Conservation (phyloP, 2,329 filamentous ascomycete species). For the Neodidymelliopsis sp. region DNA sequence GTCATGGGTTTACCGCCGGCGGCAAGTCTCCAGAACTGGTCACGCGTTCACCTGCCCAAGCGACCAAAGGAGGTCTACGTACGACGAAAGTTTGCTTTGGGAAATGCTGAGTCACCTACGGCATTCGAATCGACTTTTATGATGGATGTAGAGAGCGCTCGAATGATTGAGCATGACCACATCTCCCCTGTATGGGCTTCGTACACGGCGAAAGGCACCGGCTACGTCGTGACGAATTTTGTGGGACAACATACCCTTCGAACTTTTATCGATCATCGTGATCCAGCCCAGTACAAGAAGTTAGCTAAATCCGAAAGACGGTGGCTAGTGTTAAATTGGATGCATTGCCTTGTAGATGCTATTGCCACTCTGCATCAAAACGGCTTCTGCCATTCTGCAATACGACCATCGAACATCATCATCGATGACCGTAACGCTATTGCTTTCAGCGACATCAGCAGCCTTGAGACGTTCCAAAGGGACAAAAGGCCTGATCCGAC, state of each 20-base stretch:
- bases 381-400: constrained; percentile 70
- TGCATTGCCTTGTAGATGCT: constrained; percentile 75
- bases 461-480: constrained; percentile 58
- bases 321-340: constrained; percentile 72
- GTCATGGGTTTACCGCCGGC: constrained; percentile 64
- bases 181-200: constrained; percentile 75
- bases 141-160: constrained; percentile 66
- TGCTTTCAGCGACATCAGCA: constrained; percentile 69
- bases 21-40: constrained; percentile 57
- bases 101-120: constrained; percentile 37
- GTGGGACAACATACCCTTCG: constrained; percentile 71
- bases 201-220: constrained; percentile 69
- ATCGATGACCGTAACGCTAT: constrained; percentile 71
- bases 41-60: constrained; percentile 70
- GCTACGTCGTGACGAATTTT: constrained; percentile 72
- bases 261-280: constrained; percentile 68
- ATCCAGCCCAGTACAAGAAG: constrained; percentile 68
- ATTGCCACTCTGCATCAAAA: constrained; percentile 71
- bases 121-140: constrained; percentile 61
- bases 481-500: constrained; percentile 67
- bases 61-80: constrained; percentile 64
- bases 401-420: constrained; percentile 74
- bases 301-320: constrained; percentile 67
- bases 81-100: constrained; percentile 65
- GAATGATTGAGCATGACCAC: constrained; percentile 69